Conservation (phyloP, 352 stramenopile genomes). For the Pythium volutum region DNA sequence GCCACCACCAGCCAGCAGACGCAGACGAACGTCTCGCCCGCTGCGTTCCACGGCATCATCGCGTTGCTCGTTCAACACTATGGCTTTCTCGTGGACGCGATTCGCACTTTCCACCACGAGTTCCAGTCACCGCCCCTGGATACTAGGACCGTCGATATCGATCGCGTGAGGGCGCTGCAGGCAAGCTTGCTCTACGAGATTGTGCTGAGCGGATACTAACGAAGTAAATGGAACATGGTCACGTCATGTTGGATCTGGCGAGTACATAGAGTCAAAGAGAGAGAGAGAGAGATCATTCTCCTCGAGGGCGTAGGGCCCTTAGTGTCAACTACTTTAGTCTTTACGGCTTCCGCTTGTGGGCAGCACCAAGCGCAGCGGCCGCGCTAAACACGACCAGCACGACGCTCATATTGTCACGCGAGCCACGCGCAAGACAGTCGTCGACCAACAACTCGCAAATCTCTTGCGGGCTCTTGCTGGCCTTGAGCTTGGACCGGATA, state of each 20-base stretch:
- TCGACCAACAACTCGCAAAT: constrained; percentile 79
- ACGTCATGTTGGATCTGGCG: neutral
- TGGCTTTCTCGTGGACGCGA: constrained; percentile 21
- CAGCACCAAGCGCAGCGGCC: constrained; percentile 18
- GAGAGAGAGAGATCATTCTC: no score
- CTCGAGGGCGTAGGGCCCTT: neutral
- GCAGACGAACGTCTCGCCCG: neutral
- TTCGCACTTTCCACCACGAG: constrained; percentile 20
- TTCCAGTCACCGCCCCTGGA: constrained; percentile 3
- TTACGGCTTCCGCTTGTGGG: constrained; percentile 27
- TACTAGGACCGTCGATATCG: neutral
- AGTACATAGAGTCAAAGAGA: no score
- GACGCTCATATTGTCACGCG: constrained; percentile 87
- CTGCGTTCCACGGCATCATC: constrained; percentile 24
- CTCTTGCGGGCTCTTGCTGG: constrained; percentile 48
- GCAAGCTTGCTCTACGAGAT: constrained; percentile 55
- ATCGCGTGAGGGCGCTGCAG: constrained; percentile 34
- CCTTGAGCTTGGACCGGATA: constrained; percentile 75
- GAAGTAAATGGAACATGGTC: neutral
- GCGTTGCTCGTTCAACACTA: constrained; percentile 20
- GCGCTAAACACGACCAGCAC: constrained; percentile 74
- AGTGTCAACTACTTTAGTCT: neutral
- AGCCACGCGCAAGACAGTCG: constrained; percentile 78
- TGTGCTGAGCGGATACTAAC: constrained; percentile 5
- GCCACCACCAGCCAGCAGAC: neutral